Base-by-base conservation (phyloP, 1,284 basidiomycete species). In the Sanguinoderma infundibulare region DNA sequence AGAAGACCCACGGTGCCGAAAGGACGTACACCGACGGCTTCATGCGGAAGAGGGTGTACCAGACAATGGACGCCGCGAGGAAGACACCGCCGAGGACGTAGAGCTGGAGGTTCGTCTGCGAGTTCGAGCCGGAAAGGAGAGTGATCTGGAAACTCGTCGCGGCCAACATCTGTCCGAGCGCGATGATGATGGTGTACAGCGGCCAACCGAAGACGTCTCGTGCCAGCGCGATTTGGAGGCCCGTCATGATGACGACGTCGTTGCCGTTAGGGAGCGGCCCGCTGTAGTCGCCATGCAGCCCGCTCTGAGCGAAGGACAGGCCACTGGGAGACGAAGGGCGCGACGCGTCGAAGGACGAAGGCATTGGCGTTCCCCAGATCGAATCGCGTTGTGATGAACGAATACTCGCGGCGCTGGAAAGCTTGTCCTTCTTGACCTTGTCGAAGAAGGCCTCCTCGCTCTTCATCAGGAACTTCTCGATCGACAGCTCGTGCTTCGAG, bases 121-220 rank as follows among this genome's bases (percentile, higher is more conserved):
- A 94, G 70, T 93, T 95, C 70, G 89, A 86, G 57, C 95, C 95
- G 26, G 92, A 90, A 38, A 96, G 82, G 30, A 96, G 79, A 24
- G 93, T 95, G 69, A 96, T 91, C 78, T 97, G 95, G 87, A 96
- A 97, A 73, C 94, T 96, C n/a, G 94, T 95, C 39, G 91, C 90
- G 63, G 88, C 87, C 66, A 93, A 74, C 87, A 93, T 92, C 83
- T 89, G 94, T 53, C 94, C 95, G 40, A 92, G 69, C 40, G 89
- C 94, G 62, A 96, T 90, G 70, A 96, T 81, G 69, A 96, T 92
- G 34, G 93, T 91, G 77, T 97, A 97, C 64, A 96, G 73, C 1
- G 95, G 95, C 95, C 95, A 97, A 54, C 91, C 90, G 51, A 78
- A 84, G 52, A 95, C 73, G 73, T 92, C 86, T 52, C 91, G 82